A percentile compares a stretch with the other conserved stretches of the same genome.
These are phyloP conservation scores for Marasmius tenuissimus DNA, from an alignment of 1,284 basidiomycete species.

Conservation along the genomic window DNA sequence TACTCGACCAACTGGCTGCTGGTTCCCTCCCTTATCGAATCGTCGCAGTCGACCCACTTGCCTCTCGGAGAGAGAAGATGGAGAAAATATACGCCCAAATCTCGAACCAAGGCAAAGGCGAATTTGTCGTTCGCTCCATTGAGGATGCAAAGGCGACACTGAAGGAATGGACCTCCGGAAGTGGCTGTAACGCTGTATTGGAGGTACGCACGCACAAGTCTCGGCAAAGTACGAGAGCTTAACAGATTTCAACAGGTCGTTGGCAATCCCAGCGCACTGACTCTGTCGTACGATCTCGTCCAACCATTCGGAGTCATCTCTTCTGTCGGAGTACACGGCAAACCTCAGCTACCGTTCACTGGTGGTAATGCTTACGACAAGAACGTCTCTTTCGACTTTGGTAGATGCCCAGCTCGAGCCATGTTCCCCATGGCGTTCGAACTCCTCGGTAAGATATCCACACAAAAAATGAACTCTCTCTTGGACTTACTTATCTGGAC, in stretches of 20 bases:
- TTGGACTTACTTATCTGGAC: not conserved
- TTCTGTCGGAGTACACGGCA: constrained; percentile 76
- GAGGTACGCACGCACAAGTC: constrained; percentile 44
- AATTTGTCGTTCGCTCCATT: constrained; percentile 50
- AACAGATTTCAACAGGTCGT: constrained; percentile 61
- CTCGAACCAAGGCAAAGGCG: constrained; percentile 41
- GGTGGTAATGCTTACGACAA: constrained; percentile 76
- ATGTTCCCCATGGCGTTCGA: constrained; percentile 77
- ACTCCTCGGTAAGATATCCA: constrained; percentile 46
- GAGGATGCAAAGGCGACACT: constrained; percentile 52
- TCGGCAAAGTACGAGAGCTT: not conserved
- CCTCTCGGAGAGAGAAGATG: constrained; percentile 56
- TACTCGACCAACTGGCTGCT: constrained; percentile 60
- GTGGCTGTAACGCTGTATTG: constrained; percentile 64
- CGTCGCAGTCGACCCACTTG: constrained; percentile 63
- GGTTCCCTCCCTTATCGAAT: constrained; percentile 50
- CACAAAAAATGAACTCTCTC: not conserved
- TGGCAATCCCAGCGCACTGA: constrained; percentile 71
- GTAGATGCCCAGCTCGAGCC: constrained; percentile 82
- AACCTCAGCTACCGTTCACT: constrained; percentile 54
- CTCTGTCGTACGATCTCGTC: constrained; percentile 75
- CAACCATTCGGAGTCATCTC: constrained; percentile 80
- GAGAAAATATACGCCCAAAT: constrained; percentile 53
- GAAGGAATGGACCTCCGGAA: constrained; percentile 48
- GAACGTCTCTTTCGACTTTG: constrained; percentile 81